Base-by-base conservation (phyloP, 1,284 basidiomycete genomes). In the Ceratobasidium papillatum region DNA sequence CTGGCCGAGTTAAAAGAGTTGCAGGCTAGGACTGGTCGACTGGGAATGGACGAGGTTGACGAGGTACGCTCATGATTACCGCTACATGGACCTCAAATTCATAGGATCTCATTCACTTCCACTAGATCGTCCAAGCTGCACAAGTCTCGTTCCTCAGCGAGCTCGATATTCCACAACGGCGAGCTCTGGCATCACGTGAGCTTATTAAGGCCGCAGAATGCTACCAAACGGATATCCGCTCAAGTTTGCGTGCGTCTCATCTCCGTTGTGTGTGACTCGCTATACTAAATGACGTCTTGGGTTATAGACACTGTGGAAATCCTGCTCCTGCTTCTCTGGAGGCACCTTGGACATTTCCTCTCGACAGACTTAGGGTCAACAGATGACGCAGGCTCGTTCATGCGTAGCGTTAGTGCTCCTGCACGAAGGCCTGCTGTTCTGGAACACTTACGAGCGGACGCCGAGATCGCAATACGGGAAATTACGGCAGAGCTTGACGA, bases 321-420 rank as follows among this genome's bases (percentile, higher is more conserved):
- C 85, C 82, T 94, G 7, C 84, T 98, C 7, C 85, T 98, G 5
- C 85, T 98, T 32, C 85, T 95, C 12, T 96, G 94, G 91, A 87
- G 95, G 41, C 96, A 98, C 80, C 80, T 96, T 47, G 86, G 89
- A 22, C 87, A 88, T 77, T 93, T 76, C 61, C 58, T 77, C 19
- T 74, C 69, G 5, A 71, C 72, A 25, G 69, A 75, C 32, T 73
- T 66, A 49, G 54, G 30, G 34, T 59, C 34, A 8, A 58, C 45
- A 43, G 43, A 62, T 76, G 79, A 69, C 80, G 81, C 7, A 78
- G 78, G 73, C 79, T 80, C 62, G 76, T 82, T 43, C 78, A 79
- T 34, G 61, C 79, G 27, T 77, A 78, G 2, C 74, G 80, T 54
- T 51, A 77, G 49, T 74, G 76, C 30, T 78, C 79, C 62, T 63